These are phyloP conservation scores for Juncus inflexus DNA, from an alignment of 176 grass and related monocot genomes.

Conservation along the genomic window DNA sequence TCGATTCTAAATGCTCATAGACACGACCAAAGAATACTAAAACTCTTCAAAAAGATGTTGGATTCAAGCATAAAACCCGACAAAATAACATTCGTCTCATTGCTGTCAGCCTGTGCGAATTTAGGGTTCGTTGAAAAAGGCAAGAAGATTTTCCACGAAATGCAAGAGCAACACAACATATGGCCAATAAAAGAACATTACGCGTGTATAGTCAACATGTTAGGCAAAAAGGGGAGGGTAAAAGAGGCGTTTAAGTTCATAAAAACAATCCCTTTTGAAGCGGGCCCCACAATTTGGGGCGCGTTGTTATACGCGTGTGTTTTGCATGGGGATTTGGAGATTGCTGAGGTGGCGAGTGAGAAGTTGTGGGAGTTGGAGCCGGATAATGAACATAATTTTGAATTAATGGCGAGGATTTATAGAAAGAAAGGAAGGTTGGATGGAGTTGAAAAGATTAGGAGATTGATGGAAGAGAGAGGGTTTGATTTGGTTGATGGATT, in stretches of 20 bases:
- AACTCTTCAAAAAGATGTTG: slow-evolving; percentile 47
- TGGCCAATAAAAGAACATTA: slow-evolving; percentile 43
- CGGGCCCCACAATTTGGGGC: slow-evolving; percentile 35
- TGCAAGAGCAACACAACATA: slow-evolving; percentile 41
- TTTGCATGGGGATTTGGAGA: slow-evolving; percentile 24
- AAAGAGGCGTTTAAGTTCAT: slow-evolving; percentile 41
- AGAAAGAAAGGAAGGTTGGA: slow-evolving; percentile 24
- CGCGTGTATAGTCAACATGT: slow-evolving; percentile 48
- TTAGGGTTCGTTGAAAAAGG: slow-evolving; percentile 43
- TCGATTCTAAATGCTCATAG: slow-evolving; percentile 36
- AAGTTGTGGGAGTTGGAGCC: slow-evolving; percentile 46
- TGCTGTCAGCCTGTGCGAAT: slow-evolving; percentile 46
- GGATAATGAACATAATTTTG: slow-evolving; percentile 38
- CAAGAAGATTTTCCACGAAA: slow-evolving; percentile 43
- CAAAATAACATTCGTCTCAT: slow-evolving; percentile 28
- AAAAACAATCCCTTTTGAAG: slow-evolving; percentile 23
- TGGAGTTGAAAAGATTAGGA: slow-evolving; percentile 29
- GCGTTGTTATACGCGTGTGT: slow-evolving; percentile 43
- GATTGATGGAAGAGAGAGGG: slow-evolving; percentile 38
- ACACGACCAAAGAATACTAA: slow-evolving; percentile 30
- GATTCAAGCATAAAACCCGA: slow-evolving; percentile 35
- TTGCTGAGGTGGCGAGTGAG: slow-evolving; percentile 23
- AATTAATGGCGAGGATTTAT: slow-evolving; percentile 35
- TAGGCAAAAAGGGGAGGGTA: slow-evolving; percentile 37
- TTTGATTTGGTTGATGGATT: slow-evolving; percentile 16